Base-by-base conservation (phyloP, 768 basidiomycete genomes). In the Mycena epipterygia region DNA sequence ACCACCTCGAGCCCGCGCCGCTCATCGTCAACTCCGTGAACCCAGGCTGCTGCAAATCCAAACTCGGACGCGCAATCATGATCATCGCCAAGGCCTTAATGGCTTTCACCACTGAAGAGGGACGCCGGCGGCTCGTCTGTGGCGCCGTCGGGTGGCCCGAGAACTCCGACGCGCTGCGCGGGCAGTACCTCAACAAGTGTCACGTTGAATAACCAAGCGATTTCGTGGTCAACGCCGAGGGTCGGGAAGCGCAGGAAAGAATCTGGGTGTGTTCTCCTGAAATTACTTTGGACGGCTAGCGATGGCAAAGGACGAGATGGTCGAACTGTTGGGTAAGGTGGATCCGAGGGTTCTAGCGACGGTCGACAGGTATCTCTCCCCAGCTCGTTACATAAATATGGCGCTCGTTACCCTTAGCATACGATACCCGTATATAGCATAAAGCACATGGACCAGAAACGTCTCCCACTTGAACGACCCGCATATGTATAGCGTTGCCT, bases 21-120 rank as follows among this genome's bases (percentile, higher is more conserved):
- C 64, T 85, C 23, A 81, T 83, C 37, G 78, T 82, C 63, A 79
- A 80, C 64, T 49, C 79, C 37, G 78, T 83, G 35, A 81, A 83
- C 59, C 87, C 87, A n/a, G 86, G 85, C 2, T 82, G 78, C 72
- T 85, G 85, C 73, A 58, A 73, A 23, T 85, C 84, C 12, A 78
- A 82, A 27, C 74, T 88, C 1, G 73, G 77, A 0, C 71, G 81
- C 29, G 59, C 67, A 9, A 17, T 73, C 12, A 8, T 21, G 11
- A 81, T 5, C 37, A 64, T 21, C 58, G 64, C 37, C 25, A 44
- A 39, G 73, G 59, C 6, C n/a, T 1, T 78, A 0, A 42, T 88
- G 0, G 85, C 81, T 1, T 79, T 78, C n/a, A 78, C 82, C 0
- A 71, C 83, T 2, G 84, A 87, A 56, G 73, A 79, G 67, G 84